These are phyloP conservation scores for Lunularia cruciata DNA, from an alignment of 225 moss, liverwort and hornwort genomes.

Conservation along the genomic window DNA sequence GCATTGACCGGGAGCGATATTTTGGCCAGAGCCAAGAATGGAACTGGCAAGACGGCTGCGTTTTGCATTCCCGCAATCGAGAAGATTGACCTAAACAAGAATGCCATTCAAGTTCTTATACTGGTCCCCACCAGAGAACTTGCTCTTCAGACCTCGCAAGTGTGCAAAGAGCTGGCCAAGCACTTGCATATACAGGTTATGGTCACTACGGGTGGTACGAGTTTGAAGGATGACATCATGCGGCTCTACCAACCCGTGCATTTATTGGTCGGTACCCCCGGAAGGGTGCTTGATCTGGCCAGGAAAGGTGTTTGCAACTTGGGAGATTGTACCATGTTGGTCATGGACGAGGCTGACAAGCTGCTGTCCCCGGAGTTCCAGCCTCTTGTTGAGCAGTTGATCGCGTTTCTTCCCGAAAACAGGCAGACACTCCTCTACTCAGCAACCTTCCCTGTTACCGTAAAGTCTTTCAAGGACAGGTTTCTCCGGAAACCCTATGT, in stretches of 20 bases:
- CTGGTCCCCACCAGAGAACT: slow-evolving; percentile 54
- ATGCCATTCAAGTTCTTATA: slow-evolving; percentile 51
- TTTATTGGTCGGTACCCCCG: slow-evolving; percentile 48
- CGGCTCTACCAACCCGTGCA: slow-evolving; percentile 55
- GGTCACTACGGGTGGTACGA: slow-evolving; percentile 55
- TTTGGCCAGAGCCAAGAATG: slow-evolving; percentile 57
- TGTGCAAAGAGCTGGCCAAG: slow-evolving; percentile 57
- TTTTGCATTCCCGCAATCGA: slow-evolving; percentile 56
- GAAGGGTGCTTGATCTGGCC: slow-evolving; percentile 51
- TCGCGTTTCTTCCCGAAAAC: slow-evolving; percentile 39
- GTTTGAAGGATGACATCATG: slow-evolving; percentile 57
- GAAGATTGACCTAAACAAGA: slow-evolving; percentile 58
- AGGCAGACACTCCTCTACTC: slow-evolving; percentile 49
- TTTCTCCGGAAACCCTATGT: slow-evolving; percentile 53
- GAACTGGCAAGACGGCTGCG: slow-evolving; percentile 56
- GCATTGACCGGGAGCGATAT: slow-evolving; percentile 51
- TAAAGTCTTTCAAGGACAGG: slow-evolving; percentile 53
- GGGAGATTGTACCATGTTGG: slow-evolving; percentile 51
- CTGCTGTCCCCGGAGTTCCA: slow-evolving; percentile 55
- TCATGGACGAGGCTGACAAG: slow-evolving; percentile 57
- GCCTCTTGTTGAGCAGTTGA: slow-evolving; percentile 56
- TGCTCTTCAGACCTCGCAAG: slow-evolving; percentile 54
- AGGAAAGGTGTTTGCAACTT: slow-evolving; percentile 47
- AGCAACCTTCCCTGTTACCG: slow-evolving; percentile 52
- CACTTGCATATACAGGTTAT: slow-evolving; percentile 58